Base-by-base conservation (phyloP, 106 monocot genomes). In the Allium cepa region DNA sequence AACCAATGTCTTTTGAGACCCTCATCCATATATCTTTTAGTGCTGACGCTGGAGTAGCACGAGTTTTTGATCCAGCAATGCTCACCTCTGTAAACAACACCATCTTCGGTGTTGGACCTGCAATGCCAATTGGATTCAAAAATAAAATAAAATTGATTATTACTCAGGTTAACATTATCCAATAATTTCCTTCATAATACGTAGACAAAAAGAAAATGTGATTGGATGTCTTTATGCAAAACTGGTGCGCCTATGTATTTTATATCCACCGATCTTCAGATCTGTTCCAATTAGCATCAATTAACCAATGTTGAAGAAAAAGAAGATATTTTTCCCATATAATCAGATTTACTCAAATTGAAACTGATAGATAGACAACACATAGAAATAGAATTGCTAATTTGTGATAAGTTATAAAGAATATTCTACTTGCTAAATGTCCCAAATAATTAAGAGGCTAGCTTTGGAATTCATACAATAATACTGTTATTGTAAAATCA, bases 21-120 rank as follows among this genome's bases (percentile, higher is more conserved):
- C 50, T 80, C 3, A 73, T 18, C 90, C 94, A 94, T 16, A 59
- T 60, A 59, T 84, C 86, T 71, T 90, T 94, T 52, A 94, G 66
- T n/a, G 74, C 11, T 45, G 78, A 75, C 69, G 87, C 79, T 9
- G 84, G 68, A 68, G 78, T 62, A 6, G 65, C 51, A 45, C 90
- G 87, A 53, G 80, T 79, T 71, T 45, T 78, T 59, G 84, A 74
- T 63, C 94, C 87, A 4, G 90, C 86, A 46, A 94, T 85, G 62
- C 48, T 83, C 15, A 80, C 82, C 63, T 87, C 94, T 0, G 90
- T 90, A 62, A 90, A 61, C 10, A 94, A 11, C 47, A 94, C 76
- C 8, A 87, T 45, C 50, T 87, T 84, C 10, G 94, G 90, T 46
- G 50, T 74, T 57, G 57, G 64, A 60, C 82, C 94, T 94, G 82